phyloP scores from a whole-genome alignment of 176 grass and related monocot genomes.

The Carex kokanica region DNA sequence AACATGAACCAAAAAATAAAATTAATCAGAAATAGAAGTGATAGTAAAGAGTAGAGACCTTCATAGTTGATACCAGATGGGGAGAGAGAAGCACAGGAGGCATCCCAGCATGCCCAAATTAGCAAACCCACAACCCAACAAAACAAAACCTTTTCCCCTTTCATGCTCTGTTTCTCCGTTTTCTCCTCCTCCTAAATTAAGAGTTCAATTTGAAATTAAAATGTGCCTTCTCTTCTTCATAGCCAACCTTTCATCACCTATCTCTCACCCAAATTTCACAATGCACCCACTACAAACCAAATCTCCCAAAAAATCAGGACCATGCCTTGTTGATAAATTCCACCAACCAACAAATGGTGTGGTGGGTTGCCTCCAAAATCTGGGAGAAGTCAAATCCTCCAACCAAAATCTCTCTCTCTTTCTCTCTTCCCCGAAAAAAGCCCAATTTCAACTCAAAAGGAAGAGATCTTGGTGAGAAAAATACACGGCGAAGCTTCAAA shows the following conservation, averaged over 20 bases:
- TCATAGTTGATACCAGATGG: constrained; percentile 56
- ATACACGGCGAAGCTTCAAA: neutral
- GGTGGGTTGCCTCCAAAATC: neutral
- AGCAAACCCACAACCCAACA: constrained; percentile 36
- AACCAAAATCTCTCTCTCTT: neutral
- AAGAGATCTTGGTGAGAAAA: neutral
- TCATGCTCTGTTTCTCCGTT: constrained; percentile 13
- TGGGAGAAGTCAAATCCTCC: neutral
- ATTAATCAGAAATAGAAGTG: neutral
- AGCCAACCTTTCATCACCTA: constrained; percentile 9
- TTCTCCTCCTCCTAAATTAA: neutral
- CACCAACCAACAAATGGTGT: constrained; percentile 19
- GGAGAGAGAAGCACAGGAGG: constrained; percentile 32
- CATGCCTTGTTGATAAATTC: constrained; percentile 1
- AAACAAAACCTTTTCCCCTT: constrained; percentile 8
- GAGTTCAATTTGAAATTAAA: neutral
- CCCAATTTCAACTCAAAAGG: neutral
- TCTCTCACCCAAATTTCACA: constrained; percentile 25
- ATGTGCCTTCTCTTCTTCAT: constrained; percentile 13
- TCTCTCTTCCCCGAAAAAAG: neutral
- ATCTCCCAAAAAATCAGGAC: constrained; percentile 25
- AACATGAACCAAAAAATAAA: neutral
- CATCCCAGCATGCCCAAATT: constrained; percentile 17
- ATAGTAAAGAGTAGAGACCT: constrained; percentile 26
- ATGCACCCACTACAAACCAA: constrained; percentile 16